Evolutionary conservation across 2,329 filamentous ascomycete species (phyloP).

Genomic region (Tetracladium maxilliforme): DNA sequence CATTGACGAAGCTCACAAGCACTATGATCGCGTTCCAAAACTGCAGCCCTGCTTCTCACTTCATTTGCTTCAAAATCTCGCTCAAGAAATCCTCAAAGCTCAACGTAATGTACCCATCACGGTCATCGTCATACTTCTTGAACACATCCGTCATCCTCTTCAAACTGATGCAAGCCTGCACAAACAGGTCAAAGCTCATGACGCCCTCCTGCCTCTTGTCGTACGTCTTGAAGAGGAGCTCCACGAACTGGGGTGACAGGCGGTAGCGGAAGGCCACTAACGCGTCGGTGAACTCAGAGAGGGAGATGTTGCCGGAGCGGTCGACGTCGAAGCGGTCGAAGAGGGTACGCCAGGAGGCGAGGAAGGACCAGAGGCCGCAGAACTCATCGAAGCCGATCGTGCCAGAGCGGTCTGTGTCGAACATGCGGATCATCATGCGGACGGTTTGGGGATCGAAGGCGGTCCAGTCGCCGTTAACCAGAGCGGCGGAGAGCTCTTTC

Average conservation of each 20-base stretch:
- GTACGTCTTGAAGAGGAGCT: slow-evolving; percentile 76
- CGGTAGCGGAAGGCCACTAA: slow-evolving; percentile 89
- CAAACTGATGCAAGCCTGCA: slow-evolving; percentile 90
- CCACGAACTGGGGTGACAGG: slow-evolving; percentile 70
- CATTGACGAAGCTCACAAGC: too few species aligned
- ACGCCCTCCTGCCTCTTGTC: slow-evolving; percentile 58
- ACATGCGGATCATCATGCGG: slow-evolving; percentile 99
- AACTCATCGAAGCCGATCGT: slow-evolving; percentile 94
- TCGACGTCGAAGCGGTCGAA: slow-evolving; percentile 94
- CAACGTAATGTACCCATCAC: slow-evolving; percentile 80
- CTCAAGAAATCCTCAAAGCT: slow-evolving; percentile 73
- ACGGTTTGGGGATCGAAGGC: slow-evolving; percentile 90
- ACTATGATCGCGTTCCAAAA: too few species aligned
- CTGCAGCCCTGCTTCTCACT: too few species aligned
- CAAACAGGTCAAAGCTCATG: slow-evolving; percentile 91
- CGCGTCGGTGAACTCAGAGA: slow-evolving; percentile 79
- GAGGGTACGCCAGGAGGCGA: slow-evolving; percentile 83
- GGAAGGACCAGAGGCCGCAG: slow-evolving; percentile 89
- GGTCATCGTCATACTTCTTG: slow-evolving; percentile 95
- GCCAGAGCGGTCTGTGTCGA: slow-evolving; percentile 80
- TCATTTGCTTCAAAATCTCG: slow-evolving; percentile 50
- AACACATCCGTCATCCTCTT: slow-evolving; percentile 99
- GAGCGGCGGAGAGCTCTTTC: slow-evolving; percentile 70
- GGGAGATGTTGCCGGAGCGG: slow-evolving; percentile 70
- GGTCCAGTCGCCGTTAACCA: slow-evolving; percentile 94